Base-by-base conservation (phyloP, 2,329 filamentous ascomycete species). In the Plenodomus tracheiphilus region DNA sequence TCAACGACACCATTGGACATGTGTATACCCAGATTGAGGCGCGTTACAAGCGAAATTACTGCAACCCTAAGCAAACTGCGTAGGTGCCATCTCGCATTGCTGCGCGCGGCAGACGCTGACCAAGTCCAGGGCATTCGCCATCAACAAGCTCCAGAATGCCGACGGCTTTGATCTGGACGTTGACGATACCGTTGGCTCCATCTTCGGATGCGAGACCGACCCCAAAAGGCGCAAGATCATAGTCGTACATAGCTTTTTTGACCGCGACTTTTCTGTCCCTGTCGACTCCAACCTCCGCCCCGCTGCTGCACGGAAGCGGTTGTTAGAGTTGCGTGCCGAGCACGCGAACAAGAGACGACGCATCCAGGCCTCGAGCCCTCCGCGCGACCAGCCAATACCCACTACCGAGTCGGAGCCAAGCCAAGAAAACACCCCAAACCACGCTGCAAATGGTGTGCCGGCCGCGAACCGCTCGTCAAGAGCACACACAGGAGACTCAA, bases 151-250 rank as follows among this genome's bases (percentile, higher is more conserved):
- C 8, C 68, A 70, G 43, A 68, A 71, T 48, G 62, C 54, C 28
- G 65, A 65, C 51, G 68, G 66, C 41, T 70, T 65, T 58, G 71
- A 73, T 43, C 61, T 74, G 17, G 68, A 70, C 52, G 38, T 72
- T 22, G 49, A 59, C 40, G 69, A 74, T 51, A 69, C 66, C 4
- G 69, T 74, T 34, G 51, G 56, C 35, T 57, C 62, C 43, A 68
- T 71, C 32, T 73, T 69, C 43, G 68, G 63, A 35, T 61, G 55
- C 42, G 65, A 69, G 39, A 49, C 49, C 1, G 60, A 69, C 39
- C 57, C 48, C 8, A 39, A 50, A 15, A 64, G 59, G 58, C 60
- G 61, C 36, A 47, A 64, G 20, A 63, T 74, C 53, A 64, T 68
- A 25, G 63, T 72, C 21, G 49, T 71, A 1, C 66, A 63, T 19